These are phyloP conservation scores for Euphrasia confusa DNA, from an alignment of 257 asterid species.

Conservation along the genomic window DNA sequence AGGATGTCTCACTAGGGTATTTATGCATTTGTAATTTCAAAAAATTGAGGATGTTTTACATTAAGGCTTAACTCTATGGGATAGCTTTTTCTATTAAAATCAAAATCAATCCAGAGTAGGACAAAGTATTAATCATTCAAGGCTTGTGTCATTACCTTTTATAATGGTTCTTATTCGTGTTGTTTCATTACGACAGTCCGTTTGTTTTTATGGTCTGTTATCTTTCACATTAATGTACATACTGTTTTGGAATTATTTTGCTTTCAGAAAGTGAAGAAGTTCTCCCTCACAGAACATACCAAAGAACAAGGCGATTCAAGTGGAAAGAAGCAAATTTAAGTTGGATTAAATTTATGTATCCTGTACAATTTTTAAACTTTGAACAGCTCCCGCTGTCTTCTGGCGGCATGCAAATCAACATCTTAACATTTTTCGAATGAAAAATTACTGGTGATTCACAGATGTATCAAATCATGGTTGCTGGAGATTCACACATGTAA, in stretches of 20 bases:
- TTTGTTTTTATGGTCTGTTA: not conserved
- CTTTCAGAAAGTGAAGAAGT: constrained; percentile 54
- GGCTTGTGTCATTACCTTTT: constrained; percentile 2
- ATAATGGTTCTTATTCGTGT: not conserved
- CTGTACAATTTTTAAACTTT: not conserved
- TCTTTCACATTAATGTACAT: not conserved
- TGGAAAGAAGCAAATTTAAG: constrained; percentile 31
- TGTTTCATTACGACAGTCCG: not conserved
- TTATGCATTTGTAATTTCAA: not conserved
- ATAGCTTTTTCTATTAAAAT: not conserved
- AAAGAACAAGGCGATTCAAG: constrained; percentile 31
- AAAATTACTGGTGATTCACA: too few species aligned
- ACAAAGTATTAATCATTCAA: not conserved
- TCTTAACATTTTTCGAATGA: too few species aligned
- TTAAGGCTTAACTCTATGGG: not conserved
- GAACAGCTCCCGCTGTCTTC: not conserved
- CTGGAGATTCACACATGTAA: too few species aligned
- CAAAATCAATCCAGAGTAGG: not conserved
- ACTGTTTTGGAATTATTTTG: not conserved
- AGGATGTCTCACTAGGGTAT: not conserved
- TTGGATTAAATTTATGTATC: constrained; percentile 6
- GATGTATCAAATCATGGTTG: too few species aligned
- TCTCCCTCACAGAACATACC: constrained; percentile 39
- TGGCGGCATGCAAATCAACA: too few species aligned
- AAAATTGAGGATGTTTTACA: not conserved